Conservation (phyloP, 257 asterid genomes). For the Coffea eugenioides region DNA sequence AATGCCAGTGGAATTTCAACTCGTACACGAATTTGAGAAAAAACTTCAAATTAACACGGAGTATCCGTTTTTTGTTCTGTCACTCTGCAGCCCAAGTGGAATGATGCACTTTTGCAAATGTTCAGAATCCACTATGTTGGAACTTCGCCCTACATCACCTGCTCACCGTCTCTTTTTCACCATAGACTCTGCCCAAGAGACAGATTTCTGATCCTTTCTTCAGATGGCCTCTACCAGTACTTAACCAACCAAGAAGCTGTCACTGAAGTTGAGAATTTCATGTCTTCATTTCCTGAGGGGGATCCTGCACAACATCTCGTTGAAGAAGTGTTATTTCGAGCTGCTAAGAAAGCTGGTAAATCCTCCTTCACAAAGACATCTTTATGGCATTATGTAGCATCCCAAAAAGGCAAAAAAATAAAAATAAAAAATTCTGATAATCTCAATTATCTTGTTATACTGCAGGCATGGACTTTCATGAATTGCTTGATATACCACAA, state of each 20-base stretch:
- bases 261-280: conserved; percentile 75
- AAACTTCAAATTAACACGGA: neutral
- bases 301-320: conserved; percentile 99
- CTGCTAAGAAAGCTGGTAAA: conserved; percentile 95
- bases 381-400: neutral
- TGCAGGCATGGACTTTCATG: conserved; percentile 80
- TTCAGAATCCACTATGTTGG: conserved; percentile 86
- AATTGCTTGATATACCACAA: conserved; percentile 87
- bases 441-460: conserved; percentile 2
- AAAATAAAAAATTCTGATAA: neutral
- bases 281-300: conserved; percentile 85
- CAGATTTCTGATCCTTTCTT: conserved; percentile 85
- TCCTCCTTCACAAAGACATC: neutral
- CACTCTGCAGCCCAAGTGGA: conserved; percentile 82
- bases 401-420: neutral
- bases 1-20: neutral
- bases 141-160: conserved; percentile 69
- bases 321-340: conserved; percentile 90
- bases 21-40: neutral
- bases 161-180: conserved; percentile 76
- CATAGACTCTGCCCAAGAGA: conserved; percentile 64
- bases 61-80: neutral
- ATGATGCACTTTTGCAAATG: conserved; percentile 82
- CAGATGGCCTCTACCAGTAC: conserved; percentile 96
- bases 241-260: conserved; percentile 90